Evolutionary conservation across 139 green algal genomes (phyloP).

Genomic region (Tetradesmus lagerheimii): DNA sequence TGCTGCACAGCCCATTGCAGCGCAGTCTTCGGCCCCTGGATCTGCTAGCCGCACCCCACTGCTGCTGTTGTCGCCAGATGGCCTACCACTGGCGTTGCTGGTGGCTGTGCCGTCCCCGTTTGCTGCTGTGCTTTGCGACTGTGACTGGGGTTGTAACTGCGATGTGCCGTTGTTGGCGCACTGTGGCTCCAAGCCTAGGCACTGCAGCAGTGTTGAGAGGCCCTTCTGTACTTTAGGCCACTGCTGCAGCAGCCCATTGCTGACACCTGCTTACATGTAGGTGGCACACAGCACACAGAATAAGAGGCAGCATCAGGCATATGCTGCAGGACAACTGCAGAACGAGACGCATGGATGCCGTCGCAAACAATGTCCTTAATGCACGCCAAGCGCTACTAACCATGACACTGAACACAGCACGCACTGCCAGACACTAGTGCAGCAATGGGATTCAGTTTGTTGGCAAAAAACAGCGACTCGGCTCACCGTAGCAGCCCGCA

Average conservation of each 20-base stretch:
- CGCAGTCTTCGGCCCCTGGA: not conserved
- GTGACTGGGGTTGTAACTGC: not conserved
- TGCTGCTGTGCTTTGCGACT: not conserved
- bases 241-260: constrained; percentile 66
- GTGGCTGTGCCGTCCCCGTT: not conserved
- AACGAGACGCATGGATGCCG: no score
- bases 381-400: no score
- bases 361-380: no score
- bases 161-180: not conserved
- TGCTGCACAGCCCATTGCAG: not conserved
- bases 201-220: constrained; percentile 4
- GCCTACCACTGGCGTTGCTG: not conserved
- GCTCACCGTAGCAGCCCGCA: constrained; percentile 57
- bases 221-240: constrained; percentile 70
- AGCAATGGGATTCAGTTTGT: no score
- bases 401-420: no score
- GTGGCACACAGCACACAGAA: constrained; percentile 44
- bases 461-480: not conserved
- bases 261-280: constrained; percentile 63
- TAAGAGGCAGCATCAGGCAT: not conserved
- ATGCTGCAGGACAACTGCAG: no score
- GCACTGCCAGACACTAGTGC: no score
- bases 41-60: not conserved
- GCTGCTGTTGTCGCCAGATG: not conserved
- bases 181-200: not conserved